Base-by-base conservation (phyloP, 768 basidiomycete genomes). In the Leccinum subgranulosum region DNA sequence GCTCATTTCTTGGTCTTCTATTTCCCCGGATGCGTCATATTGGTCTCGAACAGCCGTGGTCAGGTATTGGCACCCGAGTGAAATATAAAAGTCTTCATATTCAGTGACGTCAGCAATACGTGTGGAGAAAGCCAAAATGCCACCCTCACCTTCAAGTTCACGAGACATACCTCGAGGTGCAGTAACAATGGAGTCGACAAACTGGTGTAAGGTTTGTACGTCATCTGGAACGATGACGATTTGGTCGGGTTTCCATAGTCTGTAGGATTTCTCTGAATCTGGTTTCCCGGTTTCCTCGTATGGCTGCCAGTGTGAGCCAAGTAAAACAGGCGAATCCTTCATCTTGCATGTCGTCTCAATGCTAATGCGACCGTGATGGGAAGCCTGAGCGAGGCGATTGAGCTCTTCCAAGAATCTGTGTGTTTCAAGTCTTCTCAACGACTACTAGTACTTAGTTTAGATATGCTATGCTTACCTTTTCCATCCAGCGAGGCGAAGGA, bases 141-240 rank as follows among this genome's bases (percentile, higher is more conserved):
- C 33, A 6, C 4, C 7, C 60, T 53, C 59, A 89, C 86, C 81
- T 84, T 97, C 94, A 9, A 98, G 82, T 82, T 97, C 94, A 10
- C 95, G 77, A 6, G 90, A 76, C 63, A 94, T 92, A 69, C 96
- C 94, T 67, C 93, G 89, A 1, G 90, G 88, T 4, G 88, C 90
- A 11, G 80, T 80, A 63, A 86, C 88, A 6, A 95, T 74, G 2
- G 78, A 77, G 36, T 85, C 84, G 4, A 84, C 84, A 67, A 95
- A 95, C 11, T 86, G 76, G 58, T 89, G 85, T 62, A 86, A 83
- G 6, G 85, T 75, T 49, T 88, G 86, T 3, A 84, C 84, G 65
- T 96, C 92, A 67, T 98, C 93, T 29, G 29, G 10, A 8, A 90
- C 88, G 47, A 96, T 81, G 23, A 91, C 81, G 14, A 93, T 84